Evolutionary conservation across 1,284 basidiomycete genomes (phyloP), one percentile per base, ranked within the genome.

Genomic region (Singerocomus rubriflavus): DNA sequence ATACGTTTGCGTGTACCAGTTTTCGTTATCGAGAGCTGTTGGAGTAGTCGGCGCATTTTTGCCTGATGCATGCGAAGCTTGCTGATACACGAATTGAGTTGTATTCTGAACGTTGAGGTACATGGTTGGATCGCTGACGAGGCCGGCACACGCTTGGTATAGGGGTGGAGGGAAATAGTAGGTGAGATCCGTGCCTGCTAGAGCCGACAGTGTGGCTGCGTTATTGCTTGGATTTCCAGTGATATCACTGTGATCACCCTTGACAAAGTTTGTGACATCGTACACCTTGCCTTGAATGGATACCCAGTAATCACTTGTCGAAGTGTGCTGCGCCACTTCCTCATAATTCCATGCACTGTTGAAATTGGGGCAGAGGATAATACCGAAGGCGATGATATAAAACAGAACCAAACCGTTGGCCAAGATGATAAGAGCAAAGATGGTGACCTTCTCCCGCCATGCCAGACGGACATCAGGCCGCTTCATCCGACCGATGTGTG

Each of bases 361-460:
- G 58, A 84, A 88, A 67, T 95, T 75, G 4, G 96, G 96, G 65
- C 96, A 99, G 44, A 98, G 78, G n/a, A 99, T 73, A 34, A 78
- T 71, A 30, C 95, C 95, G 61, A 98, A 95, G 48, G 80, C 81
- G 68, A 96, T 80, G 72, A 98, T 96, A 71, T 93, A 94, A 75
- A 96, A 95, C 57, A 95, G 75, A 70, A 98, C 83, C 58, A 84
- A 60, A 14, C 68, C 87, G 71, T 98, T 98, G 62, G 89, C 72
- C 40, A 93, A 67, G 60, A 89, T 75, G 67, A 99, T 97, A 66
- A 99, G 83, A 69, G 82, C 74, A 73, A 88, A 93, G 61, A 96
- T 96, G 6, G 96, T 85, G 46, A 98, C 71, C 73, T 99, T 99
- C 71, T 99, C 96, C 44, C 97, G 78, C 97, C 97, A 99, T 0